Evolutionary conservation across 768 basidiomycete species (phyloP), one percentile per base, ranked within the genome.

Genomic region (Clathrus columnatus): DNA sequence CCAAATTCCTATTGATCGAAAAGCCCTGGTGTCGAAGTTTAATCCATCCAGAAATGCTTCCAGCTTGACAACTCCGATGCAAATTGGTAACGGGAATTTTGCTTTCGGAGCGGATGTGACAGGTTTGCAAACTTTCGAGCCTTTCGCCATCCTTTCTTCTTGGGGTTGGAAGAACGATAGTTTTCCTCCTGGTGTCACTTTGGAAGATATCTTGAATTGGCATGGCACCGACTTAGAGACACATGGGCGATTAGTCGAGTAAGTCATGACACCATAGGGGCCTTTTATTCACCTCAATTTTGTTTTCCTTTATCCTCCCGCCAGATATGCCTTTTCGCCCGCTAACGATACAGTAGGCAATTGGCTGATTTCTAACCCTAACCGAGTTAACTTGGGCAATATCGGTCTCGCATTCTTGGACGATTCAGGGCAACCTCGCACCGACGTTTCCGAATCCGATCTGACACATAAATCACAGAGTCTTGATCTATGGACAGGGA

Each of bases 111-210:
- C 76, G 7, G 81, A 82, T 63, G 65, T 81, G 20, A 80, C 80
- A 0, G 77, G 79, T 10, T 70, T 83, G 16, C 81, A 83, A 63
- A 81, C 80, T 0, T 74, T 81, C 66, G 69, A 70, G 29, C 78
- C 79, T 5, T 81, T 72, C 64, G 75, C 74, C 8, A 81, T 71
- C 58, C 72, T 83, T 70, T 77, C 79, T 7, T 75, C 74, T 14
- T 81, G 81, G 81, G 79, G 77, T 1, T 81, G 78, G 78, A 81
- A 81, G 63, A 81, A 80, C 64, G 79, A 81, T 64, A 72, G 73
- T 4, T 65, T 81, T 2, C 80, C 80, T 0, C 56, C 65, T 1
- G 71, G 71, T 4, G 65, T 68, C 50, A 77, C 76, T 1, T 60
- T 69, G 50, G 66, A 63, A 32, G 75, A 80, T 54, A 64, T 80